Evolutionary conservation across 2,329 filamentous ascomycete genomes (phyloP), one percentile per base, ranked within the genome.

Genomic region (Pseudogymnoascus sp.): DNA sequence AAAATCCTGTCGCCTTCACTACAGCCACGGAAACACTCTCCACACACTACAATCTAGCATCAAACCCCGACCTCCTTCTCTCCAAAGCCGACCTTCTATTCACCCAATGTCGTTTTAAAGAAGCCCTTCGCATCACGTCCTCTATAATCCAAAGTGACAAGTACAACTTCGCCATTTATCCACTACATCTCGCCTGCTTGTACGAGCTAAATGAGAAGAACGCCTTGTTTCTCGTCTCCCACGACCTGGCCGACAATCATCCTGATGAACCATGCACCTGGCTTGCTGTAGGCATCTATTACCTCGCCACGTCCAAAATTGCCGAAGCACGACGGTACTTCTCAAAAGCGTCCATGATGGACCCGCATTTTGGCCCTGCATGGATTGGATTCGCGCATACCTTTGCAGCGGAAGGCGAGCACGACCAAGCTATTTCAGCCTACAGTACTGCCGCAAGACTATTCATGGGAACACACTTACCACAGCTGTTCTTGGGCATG

Each of bases 311-410:
- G 62, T 85, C 86, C 69, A 92, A 92, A 71, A 91, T 99, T 64
- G 89, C 94, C 3, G 94, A 99, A 76, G 92, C 95, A 8, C 86
- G 94, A 10, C 86, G 93, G 40, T 99, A 94, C 79, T 99, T 99
- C 75, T 96, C 91, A 71, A 99, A 99, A 76, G 90, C 95, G 4
- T 96, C 91, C 67, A 89, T 97, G 80, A 93, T 99, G 87, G 92
- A 99, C 72, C 90, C 93, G 5, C 93, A 97, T 77, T 99, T 96
- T 70, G 93, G 93, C 0, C 91, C 94, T 1, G 94, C 94, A 2
- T 99, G 94, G 94, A 97, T 99, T 67, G 94, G 95, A 1, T 99
- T 99, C 72, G 94, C 94, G 1, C 95, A 99, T 74, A 99, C 94
- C 0, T 99, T 99, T 73, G 94, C 94, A 1, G 92, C 92, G 10